phyloP scores from a whole-genome alignment of 1,284 basidiomycete species.

The Pyrrhoderma noxium region DNA sequence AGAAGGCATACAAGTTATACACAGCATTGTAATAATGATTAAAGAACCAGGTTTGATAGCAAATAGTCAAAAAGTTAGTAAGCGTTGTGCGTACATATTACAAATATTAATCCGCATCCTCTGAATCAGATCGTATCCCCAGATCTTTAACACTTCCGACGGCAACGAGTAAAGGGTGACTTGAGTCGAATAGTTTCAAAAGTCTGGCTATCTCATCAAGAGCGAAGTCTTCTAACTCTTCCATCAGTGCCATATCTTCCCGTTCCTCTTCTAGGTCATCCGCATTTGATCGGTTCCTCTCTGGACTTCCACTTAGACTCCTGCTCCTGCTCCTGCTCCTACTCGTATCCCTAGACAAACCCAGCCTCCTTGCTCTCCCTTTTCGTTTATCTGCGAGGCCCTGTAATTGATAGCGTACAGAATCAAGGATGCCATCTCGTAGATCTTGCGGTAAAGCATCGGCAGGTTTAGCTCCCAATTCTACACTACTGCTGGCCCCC shows the following conservation, averaged over 20 bases:
- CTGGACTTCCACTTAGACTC: neutral
- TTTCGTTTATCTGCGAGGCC: conserved; percentile 58
- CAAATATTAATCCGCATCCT: too few species aligned
- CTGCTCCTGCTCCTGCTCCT: neutral
- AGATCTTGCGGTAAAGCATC: conserved; percentile 44
- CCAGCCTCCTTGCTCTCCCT: conserved; percentile 30
- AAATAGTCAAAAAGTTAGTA: too few species aligned
- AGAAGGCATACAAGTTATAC: too few species aligned
- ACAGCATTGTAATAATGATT: too few species aligned
- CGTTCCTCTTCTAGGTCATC: conserved; percentile 43
- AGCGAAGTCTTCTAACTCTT: conserved; percentile 70
- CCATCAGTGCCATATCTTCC: conserved; percentile 61
- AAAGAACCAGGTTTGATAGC: too few species aligned
- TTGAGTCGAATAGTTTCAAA: conserved; percentile 44
- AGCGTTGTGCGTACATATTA: too few species aligned
- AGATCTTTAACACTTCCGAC: conserved; percentile 64
- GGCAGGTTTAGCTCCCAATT: conserved; percentile 8
- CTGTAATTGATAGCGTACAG: conserved; percentile 62
- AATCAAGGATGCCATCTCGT: conserved; percentile 49
- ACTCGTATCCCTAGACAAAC: too few species aligned
- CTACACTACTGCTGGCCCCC: neutral
- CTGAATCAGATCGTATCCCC: conserved; percentile 30
- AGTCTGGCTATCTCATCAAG: conserved; percentile 67
- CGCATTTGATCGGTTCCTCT: neutral
- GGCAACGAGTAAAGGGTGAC: conserved; percentile 58